Percentiles rank a stretch among this genome's conserved stretches.
Evolutionary conservation across 73 alveolate species (phyloP).

Genomic region (Paramecium octaurelia): DNA sequence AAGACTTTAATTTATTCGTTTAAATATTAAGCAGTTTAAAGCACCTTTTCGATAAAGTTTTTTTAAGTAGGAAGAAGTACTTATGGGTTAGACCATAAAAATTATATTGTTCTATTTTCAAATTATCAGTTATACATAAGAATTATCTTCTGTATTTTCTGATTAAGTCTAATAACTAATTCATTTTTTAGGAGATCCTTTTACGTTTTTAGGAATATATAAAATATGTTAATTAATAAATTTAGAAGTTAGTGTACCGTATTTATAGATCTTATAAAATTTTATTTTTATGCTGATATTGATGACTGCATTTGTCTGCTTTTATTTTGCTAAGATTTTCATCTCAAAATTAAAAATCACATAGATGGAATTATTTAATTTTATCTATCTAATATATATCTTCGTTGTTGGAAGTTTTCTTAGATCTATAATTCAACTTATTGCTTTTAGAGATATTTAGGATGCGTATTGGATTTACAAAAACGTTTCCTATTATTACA

Average conservation of each 20-base stretch:
- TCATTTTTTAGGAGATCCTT: background rate
- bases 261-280: background rate
- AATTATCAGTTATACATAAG: background rate
- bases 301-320: background rate
- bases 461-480: background rate
- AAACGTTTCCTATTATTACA: background rate
- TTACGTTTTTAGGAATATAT: background rate
- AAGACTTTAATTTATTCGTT: background rate
- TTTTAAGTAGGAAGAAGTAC: background rate
- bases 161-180: background rate
- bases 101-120: background rate
- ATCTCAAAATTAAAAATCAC: background rate
- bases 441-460: background rate
- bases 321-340: background rate
- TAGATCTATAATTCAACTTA: background rate
- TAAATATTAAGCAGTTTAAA: background rate
- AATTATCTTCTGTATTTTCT: background rate
- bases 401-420: background rate
- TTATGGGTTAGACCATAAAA: background rate
- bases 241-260: background rate
- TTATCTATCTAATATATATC: background rate
- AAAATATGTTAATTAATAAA: background rate
- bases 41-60: background rate
- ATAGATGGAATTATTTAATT: background rate
- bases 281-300: background rate